A percentile compares a stretch with the other conserved stretches of the same genome.
phyloP scores from a whole-genome alignment of 306 rosid species.

The Inga leiocalycina region DNA sequence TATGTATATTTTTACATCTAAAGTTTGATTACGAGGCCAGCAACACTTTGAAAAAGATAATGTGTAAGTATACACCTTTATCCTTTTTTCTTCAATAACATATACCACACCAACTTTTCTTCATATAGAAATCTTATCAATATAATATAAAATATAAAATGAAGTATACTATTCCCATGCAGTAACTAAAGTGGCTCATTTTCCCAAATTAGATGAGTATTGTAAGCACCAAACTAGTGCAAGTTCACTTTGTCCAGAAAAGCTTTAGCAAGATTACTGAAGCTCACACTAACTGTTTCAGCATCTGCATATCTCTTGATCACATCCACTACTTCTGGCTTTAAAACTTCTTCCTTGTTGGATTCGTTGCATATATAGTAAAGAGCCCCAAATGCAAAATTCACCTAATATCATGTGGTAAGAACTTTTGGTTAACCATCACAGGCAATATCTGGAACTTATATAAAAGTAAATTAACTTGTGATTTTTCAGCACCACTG shows the following conservation, averaged over 20 bases:
- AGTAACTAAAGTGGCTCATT: neutral
- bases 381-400: conserved; percentile 76
- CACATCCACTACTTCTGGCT: conserved; percentile 78
- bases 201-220: neutral
- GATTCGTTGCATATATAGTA: conserved; percentile 75
- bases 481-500: conserved; percentile 4
- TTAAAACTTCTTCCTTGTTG: conserved; percentile 66
- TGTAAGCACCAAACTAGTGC: neutral
- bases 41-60: no score
- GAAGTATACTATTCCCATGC: neutral
- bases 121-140: neutral
- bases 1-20: no score
- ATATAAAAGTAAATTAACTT: conserved; percentile 8
- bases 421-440: conserved; percentile 20
- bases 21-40: no score
- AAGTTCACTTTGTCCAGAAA: conserved; percentile 61
- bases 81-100: neutral
- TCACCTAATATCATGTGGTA: conserved; percentile 54
- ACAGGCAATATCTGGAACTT: neutral
- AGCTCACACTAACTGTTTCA: conserved; percentile 62
- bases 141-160: no score
- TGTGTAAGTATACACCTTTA: no score
- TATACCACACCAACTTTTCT: neutral
- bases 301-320: conserved; percentile 84
- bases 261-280: conserved; percentile 85